Base-by-base conservation (phyloP, 176 grass and related monocot species). In the Carex kokanica region DNA sequence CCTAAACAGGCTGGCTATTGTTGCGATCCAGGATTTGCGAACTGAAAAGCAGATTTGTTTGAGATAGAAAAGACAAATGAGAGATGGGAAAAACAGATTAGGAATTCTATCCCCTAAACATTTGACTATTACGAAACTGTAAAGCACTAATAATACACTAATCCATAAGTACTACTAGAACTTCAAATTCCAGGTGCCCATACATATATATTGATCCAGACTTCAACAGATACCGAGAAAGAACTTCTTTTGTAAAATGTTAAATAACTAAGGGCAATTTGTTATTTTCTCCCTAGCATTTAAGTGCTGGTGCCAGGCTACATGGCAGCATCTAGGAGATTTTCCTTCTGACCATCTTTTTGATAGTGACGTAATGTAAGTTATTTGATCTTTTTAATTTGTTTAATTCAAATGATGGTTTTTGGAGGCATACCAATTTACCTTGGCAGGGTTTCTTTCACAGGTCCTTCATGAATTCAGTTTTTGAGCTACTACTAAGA, bases 381-480 rank as follows among this genome's bases (percentile, higher is more conserved):
- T 67, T 94, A 83, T 79, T 57, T 81, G 49, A 29, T 75, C 31
- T 45, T 51, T 24, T 43, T 49, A 25, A 52, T 43, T 74, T 74
- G 43, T 25, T 27, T 75, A 74, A 75, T 54, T 75, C 6, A 53
- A 75, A 75, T 75, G 12, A 49, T 17, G 60, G 18, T 88, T 87
- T 85, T 86, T 34, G 20, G 61, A 90, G 55, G 18, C 3, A 40
- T 54, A 57, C 47, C 80, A 86, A 60, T 49, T 60, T 59, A 67
- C 74, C 31, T 87, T 31, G 64, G 14, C 62, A 51, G 84, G 62
- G 71, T 88, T 86, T 67, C 13, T 67, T 49, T 81, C 61, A 16
- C 84, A 97, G 94, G 94, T 97, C 94, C 17, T 97, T 97, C 78
- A 97, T 97, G 90, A 97, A 97, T 92, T 97, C 94, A 56, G 92